phyloP scores from a whole-genome alignment of 768 basidiomycete genomes.

The Mycena galopus region DNA sequence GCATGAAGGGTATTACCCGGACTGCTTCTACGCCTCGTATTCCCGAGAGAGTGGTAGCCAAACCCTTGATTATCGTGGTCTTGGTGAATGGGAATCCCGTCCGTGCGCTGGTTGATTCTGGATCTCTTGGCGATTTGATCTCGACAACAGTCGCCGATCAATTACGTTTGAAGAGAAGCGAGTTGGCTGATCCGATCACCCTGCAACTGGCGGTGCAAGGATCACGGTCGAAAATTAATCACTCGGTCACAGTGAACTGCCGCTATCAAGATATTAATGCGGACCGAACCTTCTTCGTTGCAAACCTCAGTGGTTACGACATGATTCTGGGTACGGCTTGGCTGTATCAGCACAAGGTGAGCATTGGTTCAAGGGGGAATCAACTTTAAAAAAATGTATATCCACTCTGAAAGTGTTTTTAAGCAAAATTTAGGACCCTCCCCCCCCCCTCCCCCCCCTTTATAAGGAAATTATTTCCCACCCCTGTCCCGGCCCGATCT shows the following conservation, averaged over 20 bases:
- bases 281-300: slow-evolving; percentile 40
- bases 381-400: too few species aligned
- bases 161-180: slow-evolving; percentile 20
- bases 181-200: slow-evolving; percentile 41
- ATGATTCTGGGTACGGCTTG: slow-evolving; percentile 45
- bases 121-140: slow-evolving; percentile 35
- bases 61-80: not conserved
- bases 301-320: slow-evolving; percentile 46
- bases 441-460: too few species aligned
- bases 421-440: too few species aligned
- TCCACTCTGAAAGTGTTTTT: too few species aligned
- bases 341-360: too few species aligned
- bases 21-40: not conserved
- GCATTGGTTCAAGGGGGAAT: too few species aligned
- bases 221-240: slow-evolving; percentile 40
- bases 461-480: too few species aligned
- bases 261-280: too few species aligned
- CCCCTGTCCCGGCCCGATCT: too few species aligned
- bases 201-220: slow-evolving; percentile 48
- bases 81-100: not conserved
- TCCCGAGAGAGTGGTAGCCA: not conserved
- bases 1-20: not conserved
- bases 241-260: too few species aligned
- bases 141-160: slow-evolving; percentile 45
- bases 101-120: not conserved